phyloP scores from a whole-genome alignment of 148 eudicot species.

The Nyssa sinensis region DNA sequence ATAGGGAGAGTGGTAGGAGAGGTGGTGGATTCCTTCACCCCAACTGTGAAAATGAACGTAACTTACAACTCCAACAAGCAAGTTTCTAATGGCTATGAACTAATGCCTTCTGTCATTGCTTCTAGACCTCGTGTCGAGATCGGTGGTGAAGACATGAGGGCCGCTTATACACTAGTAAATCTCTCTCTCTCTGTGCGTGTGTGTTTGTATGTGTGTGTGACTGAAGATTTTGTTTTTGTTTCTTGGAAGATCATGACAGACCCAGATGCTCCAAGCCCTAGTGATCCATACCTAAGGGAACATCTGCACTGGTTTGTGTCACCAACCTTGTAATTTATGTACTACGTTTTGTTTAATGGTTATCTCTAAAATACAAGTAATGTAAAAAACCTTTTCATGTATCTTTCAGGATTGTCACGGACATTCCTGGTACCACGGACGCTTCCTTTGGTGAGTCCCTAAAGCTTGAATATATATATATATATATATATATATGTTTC shows the following conservation, averaged over 20 bases:
- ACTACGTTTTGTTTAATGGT: not conserved
- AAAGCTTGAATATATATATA: not conserved
- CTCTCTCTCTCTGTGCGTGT: too few species aligned
- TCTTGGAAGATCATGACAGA: conserved; percentile 72
- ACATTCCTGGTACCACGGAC: conserved; percentile 91
- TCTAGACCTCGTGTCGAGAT: conserved; percentile 77
- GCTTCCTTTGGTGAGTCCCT: conserved; percentile 65
- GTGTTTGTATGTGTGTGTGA: not conserved
- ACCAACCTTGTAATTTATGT: not conserved
- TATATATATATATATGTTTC: too few species aligned
- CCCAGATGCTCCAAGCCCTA: conserved; percentile 93
- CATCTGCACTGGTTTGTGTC: conserved; percentile 77
- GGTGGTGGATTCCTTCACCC: conserved; percentile 71
- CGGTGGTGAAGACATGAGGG: conserved; percentile 86
- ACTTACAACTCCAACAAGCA: conserved; percentile 65
- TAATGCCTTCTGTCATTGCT: conserved; percentile 62
- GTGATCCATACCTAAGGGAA: conserved; percentile 80
- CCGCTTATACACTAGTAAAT: conserved; percentile 75
- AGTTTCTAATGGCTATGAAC: conserved; percentile 82
- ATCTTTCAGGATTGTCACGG: conserved; percentile 74
- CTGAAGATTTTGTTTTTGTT: not conserved
- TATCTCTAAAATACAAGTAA: not conserved
- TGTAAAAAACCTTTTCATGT: not conserved
- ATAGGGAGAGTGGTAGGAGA: conserved; percentile 87
- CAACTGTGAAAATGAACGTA: conserved; percentile 63